These are phyloP conservation scores for Auricularia cornea DNA, from an alignment of 768 basidiomycete genomes.

Conservation along the genomic window DNA sequence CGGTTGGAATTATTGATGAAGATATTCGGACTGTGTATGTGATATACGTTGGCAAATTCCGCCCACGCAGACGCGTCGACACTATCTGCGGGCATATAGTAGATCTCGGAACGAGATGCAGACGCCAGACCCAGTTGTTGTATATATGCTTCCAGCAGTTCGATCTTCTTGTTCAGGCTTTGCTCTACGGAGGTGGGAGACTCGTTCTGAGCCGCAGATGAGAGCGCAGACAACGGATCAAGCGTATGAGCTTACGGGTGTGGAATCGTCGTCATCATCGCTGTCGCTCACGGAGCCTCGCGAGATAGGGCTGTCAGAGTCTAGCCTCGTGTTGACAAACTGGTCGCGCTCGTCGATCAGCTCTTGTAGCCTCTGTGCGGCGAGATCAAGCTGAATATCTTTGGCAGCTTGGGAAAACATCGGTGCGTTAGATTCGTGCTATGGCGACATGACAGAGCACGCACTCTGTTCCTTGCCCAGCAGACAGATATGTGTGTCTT, in stretches of 20 bases:
- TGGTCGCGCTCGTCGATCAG: slow-evolving; percentile 23
- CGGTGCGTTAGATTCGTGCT: slow-evolving; percentile 3
- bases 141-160: slow-evolving; percentile 54
- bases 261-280: slow-evolving; percentile 7
- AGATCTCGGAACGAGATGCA: slow-evolving; percentile 25
- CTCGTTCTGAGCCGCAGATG: not conserved
- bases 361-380: slow-evolving; percentile 44
- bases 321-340: slow-evolving; percentile 11
- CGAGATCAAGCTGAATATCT: slow-evolving; percentile 55
- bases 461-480: slow-evolving; percentile 64
- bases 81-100: slow-evolving; percentile 60
- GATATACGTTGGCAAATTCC: slow-evolving; percentile 85
- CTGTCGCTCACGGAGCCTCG: not conserved
- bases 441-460: slow-evolving; percentile 17
- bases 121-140: slow-evolving; percentile 42
- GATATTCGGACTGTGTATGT: slow-evolving; percentile 79
- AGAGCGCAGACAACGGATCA: not conserved
- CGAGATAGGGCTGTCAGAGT: slow-evolving; percentile 12
- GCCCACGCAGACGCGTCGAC: slow-evolving; percentile 64
- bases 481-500: slow-evolving; percentile 74
- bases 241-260: not conserved
- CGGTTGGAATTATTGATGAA: slow-evolving; percentile 69
- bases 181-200: not conserved
- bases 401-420: slow-evolving; percentile 41
- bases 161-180: slow-evolving; percentile 21